These are phyloP conservation scores for Bocquillonia castaneifolia DNA, from an alignment of 441 rosid genomes.

Conservation along the genomic window DNA sequence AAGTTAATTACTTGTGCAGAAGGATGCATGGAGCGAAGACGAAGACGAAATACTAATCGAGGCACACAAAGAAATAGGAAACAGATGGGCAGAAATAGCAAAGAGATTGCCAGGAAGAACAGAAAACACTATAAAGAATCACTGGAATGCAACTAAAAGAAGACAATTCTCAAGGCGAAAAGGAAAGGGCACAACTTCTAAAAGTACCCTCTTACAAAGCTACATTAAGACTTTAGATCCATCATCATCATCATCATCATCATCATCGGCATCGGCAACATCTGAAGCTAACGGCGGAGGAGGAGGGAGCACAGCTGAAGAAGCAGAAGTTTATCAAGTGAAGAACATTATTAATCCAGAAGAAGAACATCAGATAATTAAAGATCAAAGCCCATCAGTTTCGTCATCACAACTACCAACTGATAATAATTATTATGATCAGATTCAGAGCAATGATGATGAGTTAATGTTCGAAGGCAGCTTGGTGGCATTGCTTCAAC, in stretches of 20 bases:
- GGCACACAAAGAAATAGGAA: conserved; percentile 60
- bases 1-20: conserved; percentile 34
- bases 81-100: conserved; percentile 81
- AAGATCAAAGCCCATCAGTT: background rate
- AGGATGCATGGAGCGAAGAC: conserved; percentile 69
- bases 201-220: conserved; percentile 33
- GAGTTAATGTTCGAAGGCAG: conserved; percentile 11
- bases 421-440: background rate
- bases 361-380: background rate
- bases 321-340: background rate
- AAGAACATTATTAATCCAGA: background rate
- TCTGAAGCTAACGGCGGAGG: background rate
- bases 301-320: background rate
- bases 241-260: background rate
- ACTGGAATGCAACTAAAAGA: conserved; percentile 84
- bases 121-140: conserved; percentile 75
- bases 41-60: conserved; percentile 60
- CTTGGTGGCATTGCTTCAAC: conserved; percentile 19
- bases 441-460: no score
- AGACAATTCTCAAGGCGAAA: conserved; percentile 45
- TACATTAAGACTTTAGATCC: conserved; percentile 50
- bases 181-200: conserved; percentile 20
- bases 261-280: background rate
- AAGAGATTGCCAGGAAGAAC: conserved; percentile 57
- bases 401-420: background rate